Evolutionary conservation across 2,329 filamentous ascomycete genomes (phyloP), one percentile per base, ranked within the genome.

Genomic region (Colletotrichum incanum): DNA sequence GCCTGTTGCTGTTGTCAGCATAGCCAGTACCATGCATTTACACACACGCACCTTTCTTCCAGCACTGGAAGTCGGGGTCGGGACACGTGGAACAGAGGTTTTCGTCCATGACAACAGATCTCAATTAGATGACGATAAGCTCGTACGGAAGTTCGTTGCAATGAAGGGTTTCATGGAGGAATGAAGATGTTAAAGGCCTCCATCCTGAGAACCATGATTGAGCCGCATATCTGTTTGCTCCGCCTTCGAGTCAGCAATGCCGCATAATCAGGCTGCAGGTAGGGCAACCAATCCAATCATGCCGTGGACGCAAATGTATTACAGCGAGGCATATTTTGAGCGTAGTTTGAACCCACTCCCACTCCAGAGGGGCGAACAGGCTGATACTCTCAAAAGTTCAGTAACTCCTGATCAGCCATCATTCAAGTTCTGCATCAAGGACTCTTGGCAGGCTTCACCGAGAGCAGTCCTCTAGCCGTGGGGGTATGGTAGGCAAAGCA

Each of bases 1-100:
- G 8, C 59, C 70, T 72, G 5, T 16, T 20, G 5, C 9, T 20
- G 5, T 1, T 5, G 55, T 72, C 23, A 68, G 59, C n/a, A 4
- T 14, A n/a, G 20, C 23, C 8, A 2, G 3, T 20, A n/a, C 5
- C 9, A 11, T 16, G 18, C 3, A 5, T 5, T 31, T 16, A 8
- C 11, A 16, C n/a, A 9, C 18, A 18, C 66, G 12, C 8, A 71
- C 70, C 71, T 58, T 73, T 66, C 26, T 71, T 70, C 71, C 71
- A 73, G 26, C 56, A 66, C 1, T 6, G 18, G 8, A 71, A 47
- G 20, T 66, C 18, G 6, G 47, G 65, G 12, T 43, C 52, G 12
- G 59, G 54, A 54, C 71, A 73, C 7, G 14, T 41, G 11, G 18
- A 12, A 54, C 70, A 72, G 39, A 14, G 18, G 2, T 34, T 54